phyloP scores from a whole-genome alignment of 139 green algal genomes.

The Nannochloris sp. region DNA sequence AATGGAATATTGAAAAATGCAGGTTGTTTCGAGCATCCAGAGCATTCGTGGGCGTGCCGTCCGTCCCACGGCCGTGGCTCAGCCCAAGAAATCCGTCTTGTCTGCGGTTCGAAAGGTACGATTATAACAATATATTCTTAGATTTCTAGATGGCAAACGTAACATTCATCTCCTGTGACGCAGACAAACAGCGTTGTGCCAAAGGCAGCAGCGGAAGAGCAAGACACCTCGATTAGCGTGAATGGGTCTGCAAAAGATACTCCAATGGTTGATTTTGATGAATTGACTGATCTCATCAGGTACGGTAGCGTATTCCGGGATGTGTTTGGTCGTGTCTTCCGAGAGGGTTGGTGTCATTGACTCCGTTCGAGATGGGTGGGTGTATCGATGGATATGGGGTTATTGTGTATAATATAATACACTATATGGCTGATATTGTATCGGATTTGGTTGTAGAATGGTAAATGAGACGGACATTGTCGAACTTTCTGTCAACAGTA shows the following conservation, averaged over 20 bases:
- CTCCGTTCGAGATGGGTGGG: neutral
- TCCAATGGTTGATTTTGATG: conserved; percentile 65
- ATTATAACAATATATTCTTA: neutral
- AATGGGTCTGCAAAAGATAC: conserved; percentile 28
- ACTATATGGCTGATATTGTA: neutral
- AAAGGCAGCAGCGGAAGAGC: conserved; percentile 19
- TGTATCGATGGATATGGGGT: neutral
- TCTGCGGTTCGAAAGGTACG: neutral
- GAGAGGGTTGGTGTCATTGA: neutral
- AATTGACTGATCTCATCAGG: conserved; percentile 74
- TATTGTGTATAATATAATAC: conserved; percentile 3
- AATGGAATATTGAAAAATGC: neutral
- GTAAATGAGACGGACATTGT: conserved; percentile 93
- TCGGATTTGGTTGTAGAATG: conserved; percentile 50
- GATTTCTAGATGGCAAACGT: neutral
- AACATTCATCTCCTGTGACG: neutral
- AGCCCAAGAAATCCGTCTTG: conserved; percentile 1
- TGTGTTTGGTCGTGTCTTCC: neutral
- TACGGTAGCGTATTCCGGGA: conserved; percentile 9
- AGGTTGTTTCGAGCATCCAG: neutral
- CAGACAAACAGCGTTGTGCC: conserved; percentile 3
- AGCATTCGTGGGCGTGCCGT: neutral
- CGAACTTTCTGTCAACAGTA: conserved; percentile 89
- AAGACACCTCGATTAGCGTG: conserved; percentile 16
- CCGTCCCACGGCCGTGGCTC: conserved; percentile 4